Base-by-base conservation (phyloP, 768 basidiomycete species). In the Boletales sp. region DNA sequence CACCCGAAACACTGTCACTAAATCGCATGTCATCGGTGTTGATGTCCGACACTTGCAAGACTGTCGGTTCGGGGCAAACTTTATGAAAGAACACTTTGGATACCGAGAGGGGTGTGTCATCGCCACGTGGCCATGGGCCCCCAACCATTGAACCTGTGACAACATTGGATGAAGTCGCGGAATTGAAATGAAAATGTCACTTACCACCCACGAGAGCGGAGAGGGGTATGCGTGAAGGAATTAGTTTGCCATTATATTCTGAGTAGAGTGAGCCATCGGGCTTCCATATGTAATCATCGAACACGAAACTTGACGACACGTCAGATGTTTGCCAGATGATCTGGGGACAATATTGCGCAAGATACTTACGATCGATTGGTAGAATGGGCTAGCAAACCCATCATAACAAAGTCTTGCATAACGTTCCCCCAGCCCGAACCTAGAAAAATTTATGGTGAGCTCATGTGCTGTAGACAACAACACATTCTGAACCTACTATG, bases 241-340 rank as follows among this genome's bases (percentile, higher is more conserved):
- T 71, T 14, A 57, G 46, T 18, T 69, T 67, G 11, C 66, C 70
- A 45, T 70, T 63, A 48, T 62, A 74, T 13, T 65, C 61, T 7
- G 74, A 62, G 55, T 72, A 77, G 8, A 58, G 58, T 17, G 68
- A 64, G 2, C 68, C 58, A 35, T 70, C 57, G 12, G 57, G 46
- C 10, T 70, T 69, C 75, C 74, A 76, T 18, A 69, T 60, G 47
- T 74, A 76, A 48, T 77, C 70, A 36, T 73, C 64, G 48, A 76
- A 76, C 14, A 76, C 75, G 32, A 68, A 71, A 6, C 76, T 74
- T 54, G 11, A 39, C 25, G 13, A 12, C 30, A 41, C 10, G 15
- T 65, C 14, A 54, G 53, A 36, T 4, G 33, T 21, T 30, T 18
- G 15, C 19, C 33, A 44, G 14, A 17, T 8, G 12, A 25, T 13